Percentiles rank a stretch among this genome's conserved stretches.
These are phyloP conservation scores for Aureobasidium zeae DNA, from an alignment of 2,329 filamentous ascomycete species.

Conservation along the genomic window DNA sequence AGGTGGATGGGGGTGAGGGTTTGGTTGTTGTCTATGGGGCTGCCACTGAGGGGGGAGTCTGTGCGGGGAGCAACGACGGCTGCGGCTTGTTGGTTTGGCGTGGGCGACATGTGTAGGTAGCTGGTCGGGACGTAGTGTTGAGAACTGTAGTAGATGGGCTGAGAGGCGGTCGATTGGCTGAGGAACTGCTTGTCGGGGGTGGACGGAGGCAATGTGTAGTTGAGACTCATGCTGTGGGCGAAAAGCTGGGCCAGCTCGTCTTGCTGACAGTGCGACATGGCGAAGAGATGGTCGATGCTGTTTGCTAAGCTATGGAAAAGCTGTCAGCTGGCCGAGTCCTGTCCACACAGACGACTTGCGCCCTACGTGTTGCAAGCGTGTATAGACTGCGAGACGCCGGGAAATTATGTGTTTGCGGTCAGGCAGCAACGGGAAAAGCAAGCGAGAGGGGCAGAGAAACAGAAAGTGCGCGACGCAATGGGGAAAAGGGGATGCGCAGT, in stretches of 20 bases:
- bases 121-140: slow-evolving; percentile 68
- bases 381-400: slow-evolving; percentile 36
- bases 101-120: slow-evolving; percentile 44
- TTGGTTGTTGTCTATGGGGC: slow-evolving; percentile 28
- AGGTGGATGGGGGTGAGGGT: slow-evolving; percentile 33
- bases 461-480: background rate
- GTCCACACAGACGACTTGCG: slow-evolving; percentile 12
- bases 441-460: background rate
- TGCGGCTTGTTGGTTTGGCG: slow-evolving; percentile 26
- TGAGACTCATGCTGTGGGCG: slow-evolving; percentile 61
- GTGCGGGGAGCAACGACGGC: slow-evolving; percentile 20
- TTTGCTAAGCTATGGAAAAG: slow-evolving; percentile 29
- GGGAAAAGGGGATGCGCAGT: background rate
- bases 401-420: slow-evolving; percentile 32
- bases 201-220: slow-evolving; percentile 22
- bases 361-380: slow-evolving; percentile 41
- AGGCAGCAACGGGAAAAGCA: slow-evolving; percentile 24
- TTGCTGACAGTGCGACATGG: slow-evolving; percentile 50
- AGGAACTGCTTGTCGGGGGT: slow-evolving; percentile 28
- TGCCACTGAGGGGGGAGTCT: slow-evolving; percentile 4
- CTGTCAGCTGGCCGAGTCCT: slow-evolving; percentile 17
- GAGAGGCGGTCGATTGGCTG: slow-evolving; percentile 29
- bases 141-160: slow-evolving; percentile 56
- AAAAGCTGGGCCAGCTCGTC: slow-evolving; percentile 79
- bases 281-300: too few species aligned